Conservation (phyloP, 2,329 filamentous ascomycete genomes). For the Talaromyces sp. region DNA sequence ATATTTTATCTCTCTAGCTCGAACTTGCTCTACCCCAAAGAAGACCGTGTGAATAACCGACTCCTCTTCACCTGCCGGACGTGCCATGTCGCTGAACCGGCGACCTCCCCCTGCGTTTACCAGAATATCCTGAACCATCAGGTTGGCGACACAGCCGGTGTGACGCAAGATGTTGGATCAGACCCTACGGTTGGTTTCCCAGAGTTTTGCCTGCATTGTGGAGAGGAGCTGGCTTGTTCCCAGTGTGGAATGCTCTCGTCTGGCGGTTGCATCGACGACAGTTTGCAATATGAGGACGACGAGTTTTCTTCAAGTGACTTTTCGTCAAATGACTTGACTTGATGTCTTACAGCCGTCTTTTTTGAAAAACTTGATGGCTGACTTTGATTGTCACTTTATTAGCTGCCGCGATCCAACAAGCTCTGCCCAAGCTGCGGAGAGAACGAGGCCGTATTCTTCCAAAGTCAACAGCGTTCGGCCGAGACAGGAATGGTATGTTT, state of each 20-base stretch:
- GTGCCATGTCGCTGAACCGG: constrained; percentile 84
- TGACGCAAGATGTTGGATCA: constrained; percentile 92
- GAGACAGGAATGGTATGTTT: constrained; percentile 93
- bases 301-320: constrained; percentile 5
- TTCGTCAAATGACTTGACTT: constrained; percentile 9
- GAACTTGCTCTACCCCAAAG: constrained; percentile 96
- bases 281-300: constrained; percentile 10
- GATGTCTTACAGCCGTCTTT: constrained; percentile 6
- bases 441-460: constrained; percentile 94
- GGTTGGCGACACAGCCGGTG: constrained; percentile 90
- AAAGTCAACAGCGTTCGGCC: constrained; percentile 93
- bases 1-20: constrained; percentile 52
- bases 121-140: constrained; percentile 89
- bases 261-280: constrained; percentile 4
- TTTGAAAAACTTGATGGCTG: constrained; percentile 15
- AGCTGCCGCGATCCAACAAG: constrained; percentile 88
- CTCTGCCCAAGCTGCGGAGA: constrained; percentile 79
- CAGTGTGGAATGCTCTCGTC: constrained; percentile 42
- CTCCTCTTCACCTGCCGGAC: constrained; percentile 95
- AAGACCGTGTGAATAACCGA: constrained; percentile 76
- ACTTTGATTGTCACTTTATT: constrained; percentile 21
- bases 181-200: constrained; percentile 92
- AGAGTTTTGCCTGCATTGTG: constrained; percentile 54
- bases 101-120: constrained; percentile 86
- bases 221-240: constrained; percentile 51